Conservation (phyloP, 495 filamentous ascomycete species). For the Aspergillus diversus region DNA sequence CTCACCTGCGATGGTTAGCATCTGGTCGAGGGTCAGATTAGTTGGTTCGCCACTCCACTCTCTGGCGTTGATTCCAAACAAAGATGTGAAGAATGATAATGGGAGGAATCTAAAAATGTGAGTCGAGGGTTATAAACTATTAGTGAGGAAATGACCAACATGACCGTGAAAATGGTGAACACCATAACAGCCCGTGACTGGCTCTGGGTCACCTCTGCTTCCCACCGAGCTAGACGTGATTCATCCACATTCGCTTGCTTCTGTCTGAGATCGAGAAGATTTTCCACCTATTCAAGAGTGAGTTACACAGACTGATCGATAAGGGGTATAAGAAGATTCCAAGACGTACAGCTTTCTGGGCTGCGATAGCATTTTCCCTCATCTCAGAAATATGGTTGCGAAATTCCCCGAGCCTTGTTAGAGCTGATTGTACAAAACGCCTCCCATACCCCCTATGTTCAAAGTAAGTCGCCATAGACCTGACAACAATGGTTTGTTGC, state of each 20-base stretch:
- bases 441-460: conserved; percentile 36
- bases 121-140: conserved; percentile 9
- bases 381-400: conserved; percentile 60
- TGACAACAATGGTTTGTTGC: conserved; percentile 55
- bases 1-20: conserved; percentile 44
- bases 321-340: background rate
- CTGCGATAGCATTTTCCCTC: conserved; percentile 51
- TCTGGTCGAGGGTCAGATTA: conserved; percentile 35
- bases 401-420: conserved; percentile 58
- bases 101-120: conserved; percentile 54
- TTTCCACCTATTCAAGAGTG: conserved; percentile 53
- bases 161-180: conserved; percentile 70
- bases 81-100: conserved; percentile 66
- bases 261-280: conserved; percentile 69
- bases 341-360: conserved; percentile 43
- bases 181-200: conserved; percentile 70
- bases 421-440: conserved; percentile 53
- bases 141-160: conserved; percentile 51
- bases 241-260: conserved; percentile 72
- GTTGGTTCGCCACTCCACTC: conserved; percentile 59
- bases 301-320: background rate
- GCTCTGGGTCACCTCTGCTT: conserved; percentile 64
- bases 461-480: conserved; percentile 52
- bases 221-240: conserved; percentile 63
- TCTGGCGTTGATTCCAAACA: conserved; percentile 67